Percentiles rank a stretch among this genome's conserved stretches.
phyloP scores from a whole-genome alignment of 768 basidiomycete genomes.

The Auriscalpium vulgare region DNA sequence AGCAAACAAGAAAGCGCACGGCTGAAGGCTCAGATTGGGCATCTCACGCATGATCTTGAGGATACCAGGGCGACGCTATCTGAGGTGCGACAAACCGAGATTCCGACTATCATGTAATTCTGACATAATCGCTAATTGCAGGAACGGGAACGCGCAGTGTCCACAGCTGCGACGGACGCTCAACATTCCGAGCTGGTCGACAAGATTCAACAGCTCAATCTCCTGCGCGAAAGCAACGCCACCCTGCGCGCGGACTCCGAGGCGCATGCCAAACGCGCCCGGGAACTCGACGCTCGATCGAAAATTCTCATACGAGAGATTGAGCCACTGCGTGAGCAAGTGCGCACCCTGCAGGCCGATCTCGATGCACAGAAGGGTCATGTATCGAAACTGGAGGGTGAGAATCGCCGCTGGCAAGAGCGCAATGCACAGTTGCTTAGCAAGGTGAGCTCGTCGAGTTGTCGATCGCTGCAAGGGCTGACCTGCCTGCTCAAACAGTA shows the following conservation, averaged over 20 bases:
- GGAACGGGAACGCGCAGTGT: constrained; percentile 77
- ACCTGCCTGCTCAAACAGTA: constrained; percentile 37
- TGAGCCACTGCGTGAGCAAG: constrained; percentile 68
- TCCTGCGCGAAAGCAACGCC: constrained; percentile 82
- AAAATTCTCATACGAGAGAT: constrained; percentile 51
- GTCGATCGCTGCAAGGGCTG: too few relatives aligned
- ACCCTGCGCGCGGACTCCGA: constrained; percentile 76
- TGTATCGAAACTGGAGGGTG: constrained; percentile 62
- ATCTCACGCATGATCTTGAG: constrained; percentile 58
- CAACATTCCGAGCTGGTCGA: constrained; percentile 83
- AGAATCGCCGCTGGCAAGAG: constrained; percentile 78
- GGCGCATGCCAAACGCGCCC: constrained; percentile 56
- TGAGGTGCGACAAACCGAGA: constrained; percentile 38
- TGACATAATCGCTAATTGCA: constrained; percentile 20
- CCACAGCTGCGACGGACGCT: constrained; percentile 60
- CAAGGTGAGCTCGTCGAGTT: constrained; percentile 44
- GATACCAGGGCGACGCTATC: constrained; percentile 64
- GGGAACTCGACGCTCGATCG: constrained; percentile 59
- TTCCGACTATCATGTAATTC: constrained; percentile 1
- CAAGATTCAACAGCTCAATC: constrained; percentile 79
- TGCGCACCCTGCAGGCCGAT: constrained; percentile 60
- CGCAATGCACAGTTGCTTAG: constrained; percentile 72
- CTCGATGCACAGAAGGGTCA: constrained; percentile 63
- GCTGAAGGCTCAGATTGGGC: constrained; percentile 68
- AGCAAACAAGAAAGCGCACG: constrained; percentile 70